These are phyloP conservation scores for Psidium friedrichsthalianum DNA, from an alignment of 345 rosid species.

Conservation along the genomic window DNA sequence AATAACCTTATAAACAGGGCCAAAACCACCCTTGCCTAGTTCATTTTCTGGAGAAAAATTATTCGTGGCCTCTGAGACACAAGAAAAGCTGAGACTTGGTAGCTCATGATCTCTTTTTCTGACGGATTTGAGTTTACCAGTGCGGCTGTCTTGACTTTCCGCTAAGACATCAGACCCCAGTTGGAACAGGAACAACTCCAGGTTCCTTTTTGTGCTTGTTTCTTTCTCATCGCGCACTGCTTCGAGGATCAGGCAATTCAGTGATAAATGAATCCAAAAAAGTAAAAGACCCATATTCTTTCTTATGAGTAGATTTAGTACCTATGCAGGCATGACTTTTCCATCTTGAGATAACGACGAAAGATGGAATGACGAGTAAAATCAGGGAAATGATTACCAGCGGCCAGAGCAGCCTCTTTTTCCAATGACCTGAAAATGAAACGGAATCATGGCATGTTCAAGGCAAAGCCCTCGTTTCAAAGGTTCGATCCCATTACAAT, in stretches of 20 bases:
- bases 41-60: no score
- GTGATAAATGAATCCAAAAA: neutral
- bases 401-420: neutral
- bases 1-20: slow-evolving; percentile 5
- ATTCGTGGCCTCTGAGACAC: no score
- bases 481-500: neutral
- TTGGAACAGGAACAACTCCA: neutral
- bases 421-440: neutral
- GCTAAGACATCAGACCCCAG: neutral
- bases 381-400: neutral
- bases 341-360: neutral
- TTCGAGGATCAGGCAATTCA: neutral
- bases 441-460: neutral
- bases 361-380: neutral
- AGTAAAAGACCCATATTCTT: neutral
- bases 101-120: no score
- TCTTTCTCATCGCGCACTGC: neutral
- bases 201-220: neutral
- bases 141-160: no score
- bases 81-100: no score
- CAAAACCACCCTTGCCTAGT: no score
- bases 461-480: neutral
- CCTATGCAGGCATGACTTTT: neutral
- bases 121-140: no score
- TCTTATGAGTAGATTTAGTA: neutral